phyloP scores from a whole-genome alignment of 1,139 yeast species.

The Pichia sp. region DNA sequence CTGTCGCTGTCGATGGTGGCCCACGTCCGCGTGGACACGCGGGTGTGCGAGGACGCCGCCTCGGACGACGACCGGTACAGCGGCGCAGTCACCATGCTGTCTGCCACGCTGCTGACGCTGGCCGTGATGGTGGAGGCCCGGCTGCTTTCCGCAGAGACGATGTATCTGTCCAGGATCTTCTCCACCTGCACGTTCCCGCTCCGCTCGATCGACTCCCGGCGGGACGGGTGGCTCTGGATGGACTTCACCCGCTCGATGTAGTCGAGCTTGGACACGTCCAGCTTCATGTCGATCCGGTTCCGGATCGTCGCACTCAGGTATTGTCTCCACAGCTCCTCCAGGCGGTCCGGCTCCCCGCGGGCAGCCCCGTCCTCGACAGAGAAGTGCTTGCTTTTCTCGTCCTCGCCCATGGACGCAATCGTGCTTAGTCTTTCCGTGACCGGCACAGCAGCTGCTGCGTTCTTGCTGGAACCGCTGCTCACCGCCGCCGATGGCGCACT shows the following conservation, averaged over 20 bases:
- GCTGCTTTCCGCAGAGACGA: slow-evolving; percentile 19
- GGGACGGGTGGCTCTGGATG: slow-evolving; percentile 5
- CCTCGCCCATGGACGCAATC: slow-evolving; percentile 4
- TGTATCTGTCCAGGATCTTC: slow-evolving; percentile 16
- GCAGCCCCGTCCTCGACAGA: neutral
- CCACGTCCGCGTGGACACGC: slow-evolving; percentile 2
- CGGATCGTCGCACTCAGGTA: slow-evolving; percentile 26
- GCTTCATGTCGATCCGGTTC: slow-evolving; percentile 29
- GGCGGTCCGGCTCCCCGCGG: slow-evolving; percentile 5
- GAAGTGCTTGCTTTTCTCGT: neutral
- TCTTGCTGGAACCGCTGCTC: neutral
- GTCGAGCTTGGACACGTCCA: slow-evolving; percentile 23
- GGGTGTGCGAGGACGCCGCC: neutral
- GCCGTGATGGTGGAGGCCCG: neutral
- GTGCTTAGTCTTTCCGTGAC: slow-evolving; percentile 5
- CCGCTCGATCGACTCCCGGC: slow-evolving; percentile 7
- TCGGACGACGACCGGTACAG: neutral
- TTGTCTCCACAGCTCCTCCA: slow-evolving; percentile 29
- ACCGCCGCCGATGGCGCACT: no score
- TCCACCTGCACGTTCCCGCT: slow-evolving; percentile 24
- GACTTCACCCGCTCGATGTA: slow-evolving; percentile 12
- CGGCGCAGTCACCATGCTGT: neutral
- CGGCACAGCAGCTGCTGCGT: neutral
- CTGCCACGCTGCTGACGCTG: neutral
- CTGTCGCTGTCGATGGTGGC: slow-evolving; percentile 4